Percentiles rank a stretch among this genome's conserved stretches.
Evolutionary conservation across 208 protist species (phyloP).

Genomic region (Leishmania turanica): DNA sequence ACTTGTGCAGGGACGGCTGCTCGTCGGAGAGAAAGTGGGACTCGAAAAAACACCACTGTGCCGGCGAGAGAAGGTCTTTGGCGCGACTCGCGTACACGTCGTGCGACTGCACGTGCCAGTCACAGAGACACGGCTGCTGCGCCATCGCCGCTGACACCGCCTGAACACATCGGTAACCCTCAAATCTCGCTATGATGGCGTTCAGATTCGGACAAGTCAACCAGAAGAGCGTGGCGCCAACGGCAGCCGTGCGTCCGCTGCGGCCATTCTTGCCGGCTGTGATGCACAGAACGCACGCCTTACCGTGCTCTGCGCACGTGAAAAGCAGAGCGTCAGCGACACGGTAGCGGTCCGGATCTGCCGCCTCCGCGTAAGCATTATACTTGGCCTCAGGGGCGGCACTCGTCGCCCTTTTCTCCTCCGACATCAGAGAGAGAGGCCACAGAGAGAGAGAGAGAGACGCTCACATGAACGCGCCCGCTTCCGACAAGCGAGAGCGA

Average conservation of each 20-base stretch:
- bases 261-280: slow-evolving; percentile 81
- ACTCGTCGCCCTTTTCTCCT: background rate
- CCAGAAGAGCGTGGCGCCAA: slow-evolving; percentile 86
- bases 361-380: slow-evolving; percentile 56
- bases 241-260: slow-evolving; percentile 60
- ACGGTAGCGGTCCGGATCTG: slow-evolving; percentile 65
- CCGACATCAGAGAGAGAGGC: background rate
- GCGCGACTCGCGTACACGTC: slow-evolving; percentile 46
- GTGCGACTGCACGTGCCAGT: slow-evolving; percentile 65
- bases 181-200: slow-evolving; percentile 70
- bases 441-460: background rate
- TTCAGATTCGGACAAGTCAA: slow-evolving; percentile 85
- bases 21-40: slow-evolving; percentile 49
- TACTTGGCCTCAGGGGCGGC: slow-evolving; percentile 8
- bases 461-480: background rate
- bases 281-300: slow-evolving; percentile 70
- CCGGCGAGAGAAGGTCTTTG: slow-evolving; percentile 34
- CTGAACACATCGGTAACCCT: slow-evolving; percentile 63
- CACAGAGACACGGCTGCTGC: slow-evolving; percentile 19
- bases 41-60: slow-evolving; percentile 75
- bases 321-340: slow-evolving; percentile 64
- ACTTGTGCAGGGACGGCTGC: slow-evolving; percentile 39
- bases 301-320: slow-evolving; percentile 49
- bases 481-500: background rate
- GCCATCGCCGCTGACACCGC: slow-evolving; percentile 32